phyloP scores from a whole-genome alignment of 495 filamentous ascomycete genomes.

The Neurospora sp. region DNA sequence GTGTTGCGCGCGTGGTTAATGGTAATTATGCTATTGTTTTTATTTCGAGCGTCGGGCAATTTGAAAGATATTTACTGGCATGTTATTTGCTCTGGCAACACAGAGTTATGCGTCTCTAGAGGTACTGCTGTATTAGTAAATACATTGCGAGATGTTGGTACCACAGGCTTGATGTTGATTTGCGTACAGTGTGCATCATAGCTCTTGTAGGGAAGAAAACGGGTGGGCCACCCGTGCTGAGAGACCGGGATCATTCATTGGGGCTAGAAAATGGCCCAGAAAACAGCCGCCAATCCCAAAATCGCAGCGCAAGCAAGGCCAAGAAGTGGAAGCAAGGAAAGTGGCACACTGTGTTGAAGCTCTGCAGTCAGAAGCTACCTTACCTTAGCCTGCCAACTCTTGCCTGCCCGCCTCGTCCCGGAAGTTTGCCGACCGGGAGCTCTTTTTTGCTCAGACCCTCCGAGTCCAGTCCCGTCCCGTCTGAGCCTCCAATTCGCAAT shows the following conservation, averaged over 20 bases:
- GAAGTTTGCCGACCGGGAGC: slow-evolving; percentile 25
- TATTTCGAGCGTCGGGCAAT: not conserved
- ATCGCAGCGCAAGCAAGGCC: not conserved
- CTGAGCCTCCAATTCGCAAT: slow-evolving; percentile 14
- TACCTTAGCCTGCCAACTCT: not conserved
- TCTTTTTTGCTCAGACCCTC: slow-evolving; percentile 26
- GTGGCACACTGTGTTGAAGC: not conserved
- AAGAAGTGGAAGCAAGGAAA: not conserved
- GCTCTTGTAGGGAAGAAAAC: not conserved
- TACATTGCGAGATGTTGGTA: not conserved
- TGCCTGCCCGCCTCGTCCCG: slow-evolving; percentile 14
- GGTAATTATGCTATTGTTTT: not conserved
- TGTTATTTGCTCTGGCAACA: not conserved
- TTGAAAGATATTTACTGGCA: not conserved
- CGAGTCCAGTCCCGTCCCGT: not conserved
- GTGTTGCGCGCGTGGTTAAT: not conserved
- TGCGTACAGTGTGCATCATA: not conserved
- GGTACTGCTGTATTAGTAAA: not conserved
- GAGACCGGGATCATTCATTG: not conserved
- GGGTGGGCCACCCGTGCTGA: not conserved
- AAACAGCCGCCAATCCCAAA: not conserved
- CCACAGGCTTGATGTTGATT: not conserved
- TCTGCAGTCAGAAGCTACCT: not conserved
- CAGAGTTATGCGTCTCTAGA: not conserved
- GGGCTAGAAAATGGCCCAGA: not conserved